Percentiles rank a stretch among this genome's conserved stretches.
These are phyloP conservation scores for Solanum habrochaites DNA, from an alignment of 257 asterid genomes.

Conservation along the genomic window DNA sequence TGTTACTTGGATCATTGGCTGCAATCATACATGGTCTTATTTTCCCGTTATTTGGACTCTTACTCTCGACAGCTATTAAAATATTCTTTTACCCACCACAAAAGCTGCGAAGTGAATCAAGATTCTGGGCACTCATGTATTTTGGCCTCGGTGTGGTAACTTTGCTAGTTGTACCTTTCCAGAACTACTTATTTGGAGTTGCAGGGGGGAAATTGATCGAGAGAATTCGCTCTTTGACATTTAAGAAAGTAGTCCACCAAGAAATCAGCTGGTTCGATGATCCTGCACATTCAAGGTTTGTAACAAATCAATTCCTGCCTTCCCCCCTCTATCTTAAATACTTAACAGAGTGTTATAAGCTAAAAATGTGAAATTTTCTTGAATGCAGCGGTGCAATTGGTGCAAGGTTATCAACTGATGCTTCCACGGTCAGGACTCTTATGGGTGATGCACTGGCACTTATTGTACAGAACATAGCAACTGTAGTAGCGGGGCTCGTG, in stretches of 20 bases:
- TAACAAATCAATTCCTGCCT: background rate
- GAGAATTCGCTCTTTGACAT: conserved; percentile 57
- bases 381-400: conserved; percentile 71
- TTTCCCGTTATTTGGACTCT: conserved; percentile 65
- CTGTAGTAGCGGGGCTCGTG: conserved; percentile 43
- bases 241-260: conserved; percentile 63
- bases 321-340: background rate
- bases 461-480: conserved; percentile 57
- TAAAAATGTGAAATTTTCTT: background rate
- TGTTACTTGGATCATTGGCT: conserved; percentile 51
- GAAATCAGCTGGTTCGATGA: conserved; percentile 91
- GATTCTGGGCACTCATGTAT: conserved; percentile 51
- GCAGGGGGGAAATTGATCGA: conserved; percentile 69
- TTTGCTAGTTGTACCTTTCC: conserved; percentile 37
- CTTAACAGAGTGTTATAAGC: background rate
- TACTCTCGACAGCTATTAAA: conserved; percentile 48
- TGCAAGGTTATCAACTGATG: conserved; percentile 72
- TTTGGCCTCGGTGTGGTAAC: conserved; percentile 24
- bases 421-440: conserved; percentile 49
- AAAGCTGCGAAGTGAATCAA: conserved; percentile 30
- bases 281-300: conserved; percentile 80
- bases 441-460: conserved; percentile 81
- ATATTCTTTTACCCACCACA: conserved; percentile 54
- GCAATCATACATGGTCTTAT: conserved; percentile 44
- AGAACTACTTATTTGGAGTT: conserved; percentile 61